Conservation (phyloP, 805 yeast genomes). For the Zygosaccharomyces siamensis region DNA sequence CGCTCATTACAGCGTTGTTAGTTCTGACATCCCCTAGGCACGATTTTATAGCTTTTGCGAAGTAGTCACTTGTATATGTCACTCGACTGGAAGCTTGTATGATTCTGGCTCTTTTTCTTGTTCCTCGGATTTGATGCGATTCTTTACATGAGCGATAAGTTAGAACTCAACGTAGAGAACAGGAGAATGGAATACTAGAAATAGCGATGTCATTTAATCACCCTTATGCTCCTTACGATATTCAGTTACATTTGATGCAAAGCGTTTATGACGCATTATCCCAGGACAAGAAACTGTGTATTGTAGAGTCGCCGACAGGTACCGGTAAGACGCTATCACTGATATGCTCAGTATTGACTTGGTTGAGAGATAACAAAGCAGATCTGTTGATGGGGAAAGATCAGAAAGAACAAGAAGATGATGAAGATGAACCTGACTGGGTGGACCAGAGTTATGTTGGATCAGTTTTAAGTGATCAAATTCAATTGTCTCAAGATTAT, state of each 20-base stretch:
- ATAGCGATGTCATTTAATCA: constrained; percentile 46
- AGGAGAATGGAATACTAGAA: not conserved
- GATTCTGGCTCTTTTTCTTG: not conserved
- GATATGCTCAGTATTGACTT: constrained; percentile 78
- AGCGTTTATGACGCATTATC: constrained; percentile 59
- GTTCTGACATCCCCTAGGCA: not conserved
- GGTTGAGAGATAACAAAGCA: constrained; percentile 58
- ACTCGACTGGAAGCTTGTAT: not conserved
- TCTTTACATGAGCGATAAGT: constrained; percentile 6
- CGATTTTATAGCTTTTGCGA: not conserved
- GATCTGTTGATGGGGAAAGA: constrained; percentile 7
- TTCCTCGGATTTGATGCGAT: constrained; percentile 1
- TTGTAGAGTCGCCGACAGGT: constrained; percentile 93
- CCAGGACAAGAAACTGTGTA: constrained; percentile 55
- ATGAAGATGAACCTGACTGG: constrained; percentile 62
- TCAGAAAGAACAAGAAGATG: constrained; percentile 11
- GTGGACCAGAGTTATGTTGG: constrained; percentile 41
- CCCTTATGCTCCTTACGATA: constrained; percentile 76
- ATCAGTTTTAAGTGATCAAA: constrained; percentile 23
- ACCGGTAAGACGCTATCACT: constrained; percentile 87
- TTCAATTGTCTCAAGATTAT: constrained; percentile 30
- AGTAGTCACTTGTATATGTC: not conserved
- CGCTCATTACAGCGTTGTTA: not conserved
- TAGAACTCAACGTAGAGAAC: constrained; percentile 1
- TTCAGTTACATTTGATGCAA: constrained; percentile 73